Evolutionary conservation across 352 stramenopile species (phyloP), one percentile per base, ranked within the genome.

Genomic region (Globisporangium nunn): DNA sequence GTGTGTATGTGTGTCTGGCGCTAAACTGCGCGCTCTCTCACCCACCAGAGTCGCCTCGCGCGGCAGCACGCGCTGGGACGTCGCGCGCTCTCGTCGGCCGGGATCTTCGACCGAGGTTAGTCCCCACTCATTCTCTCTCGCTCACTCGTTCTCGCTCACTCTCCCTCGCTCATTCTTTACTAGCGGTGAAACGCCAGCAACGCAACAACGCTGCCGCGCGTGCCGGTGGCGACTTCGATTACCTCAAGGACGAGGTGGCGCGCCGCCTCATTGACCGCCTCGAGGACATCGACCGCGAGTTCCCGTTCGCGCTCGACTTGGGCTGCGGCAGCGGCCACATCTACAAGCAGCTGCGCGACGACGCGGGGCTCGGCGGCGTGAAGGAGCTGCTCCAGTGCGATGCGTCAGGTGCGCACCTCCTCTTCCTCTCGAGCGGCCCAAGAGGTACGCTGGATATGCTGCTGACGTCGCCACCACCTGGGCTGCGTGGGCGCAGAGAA

Each of bases 191-290:
- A 67, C 70, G 85, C 18, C 77, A 86, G 66, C 85, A 95, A 59
- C 79, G 78, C 46, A 92, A 93, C 67, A 93, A 88, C 59, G 74
- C 79, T 29, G 78, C 81, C 11, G 40, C 72, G 23, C 64, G 87
- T 23, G 52, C 67, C 11, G 83, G 86, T 54, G 70, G 72, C 39
- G 81, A 95, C 62, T 92, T 87, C 63, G 85, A 95, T 56, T 95
- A 95, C 58, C 63, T 95, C 33, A 89, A 91, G 62, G 81, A 92
- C 54, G 82, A 95, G 59, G 85, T 95, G 40, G 81, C 85, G 4
- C 78, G 81, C n/a, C 79, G 82, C 3, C 68, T 95, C 18, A 77
- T 93, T 12, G 85, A 93, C 61, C 85, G 85, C 0, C 66, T 95
- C 8, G 77, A 91, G 74, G 85, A 95, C 50, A 88, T 95, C 44